Conservation (phyloP, 108 stramenopile genomes). For the Skeletonema marinoi region DNA sequence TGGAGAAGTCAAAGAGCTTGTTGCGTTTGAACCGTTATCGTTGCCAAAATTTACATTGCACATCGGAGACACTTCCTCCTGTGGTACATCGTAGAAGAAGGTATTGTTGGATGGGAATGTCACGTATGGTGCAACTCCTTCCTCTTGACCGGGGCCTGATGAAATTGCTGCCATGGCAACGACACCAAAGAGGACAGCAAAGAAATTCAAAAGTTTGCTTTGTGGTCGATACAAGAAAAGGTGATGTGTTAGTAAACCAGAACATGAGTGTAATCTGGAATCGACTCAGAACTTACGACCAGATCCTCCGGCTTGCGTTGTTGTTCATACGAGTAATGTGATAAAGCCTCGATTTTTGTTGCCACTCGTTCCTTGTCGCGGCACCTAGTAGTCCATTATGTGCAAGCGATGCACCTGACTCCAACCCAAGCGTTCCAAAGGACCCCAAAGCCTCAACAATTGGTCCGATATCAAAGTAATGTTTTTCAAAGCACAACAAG, state of each 20-base stretch:
- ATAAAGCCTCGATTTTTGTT: neutral
- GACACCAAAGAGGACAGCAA: neutral
- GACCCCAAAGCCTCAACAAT: constrained; percentile 7
- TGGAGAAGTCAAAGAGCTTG: neutral
- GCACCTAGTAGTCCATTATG: neutral
- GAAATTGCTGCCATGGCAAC: neutral
- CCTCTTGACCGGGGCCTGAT: neutral
- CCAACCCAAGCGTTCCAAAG: neutral
- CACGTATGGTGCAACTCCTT: neutral
- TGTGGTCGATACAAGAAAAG: neutral
- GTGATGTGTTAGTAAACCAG: neutral
- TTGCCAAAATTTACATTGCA: neutral
- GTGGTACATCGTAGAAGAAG: neutral
- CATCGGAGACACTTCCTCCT: neutral
- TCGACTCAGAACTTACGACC: neutral
- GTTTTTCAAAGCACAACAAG: constrained; percentile 5
- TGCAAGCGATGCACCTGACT: neutral
- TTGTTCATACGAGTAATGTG: neutral
- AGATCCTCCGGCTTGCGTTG: neutral
- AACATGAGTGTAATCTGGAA: neutral
- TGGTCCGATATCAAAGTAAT: constrained; percentile 1
- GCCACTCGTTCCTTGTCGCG: neutral
- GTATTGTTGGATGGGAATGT: neutral
- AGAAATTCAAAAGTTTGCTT: neutral
- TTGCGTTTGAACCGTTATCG: neutral